Conservation (phyloP, 2,329 filamentous ascomycete species). For the Aureobasidium sp. region DNA sequence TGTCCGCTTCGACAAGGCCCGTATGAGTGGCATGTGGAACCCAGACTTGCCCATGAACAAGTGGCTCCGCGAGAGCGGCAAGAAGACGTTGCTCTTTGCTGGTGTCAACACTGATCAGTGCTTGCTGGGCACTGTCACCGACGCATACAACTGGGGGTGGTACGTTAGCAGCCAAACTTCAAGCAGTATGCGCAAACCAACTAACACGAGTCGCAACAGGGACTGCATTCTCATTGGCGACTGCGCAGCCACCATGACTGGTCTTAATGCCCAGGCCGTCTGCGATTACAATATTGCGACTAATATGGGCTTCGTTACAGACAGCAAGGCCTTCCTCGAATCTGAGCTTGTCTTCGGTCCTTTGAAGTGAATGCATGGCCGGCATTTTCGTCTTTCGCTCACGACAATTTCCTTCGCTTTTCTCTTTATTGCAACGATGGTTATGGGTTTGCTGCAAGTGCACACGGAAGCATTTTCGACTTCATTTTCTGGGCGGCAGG, state of each 20-base stretch:
- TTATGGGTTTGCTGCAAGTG: background rate
- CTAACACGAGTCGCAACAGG: background rate
- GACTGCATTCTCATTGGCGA: constrained; percentile 36
- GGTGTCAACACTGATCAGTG: constrained; percentile 40
- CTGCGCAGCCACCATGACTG: constrained; percentile 37
- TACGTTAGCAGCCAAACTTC: background rate
- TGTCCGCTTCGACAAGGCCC: constrained; percentile 37
- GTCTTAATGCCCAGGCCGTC: constrained; percentile 32
- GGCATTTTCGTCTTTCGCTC: background rate
- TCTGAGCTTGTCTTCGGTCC: constrained; percentile 19
- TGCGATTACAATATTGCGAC: constrained; percentile 36
- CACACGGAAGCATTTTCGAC: background rate
- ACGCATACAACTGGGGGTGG: constrained; percentile 37
- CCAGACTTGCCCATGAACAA: constrained; percentile 34
- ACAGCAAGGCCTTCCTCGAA: constrained; percentile 29
- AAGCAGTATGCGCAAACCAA: background rate
- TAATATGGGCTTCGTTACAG: constrained; percentile 38
- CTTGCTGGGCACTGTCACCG: constrained; percentile 35
- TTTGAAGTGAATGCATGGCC: constrained; percentile 3
- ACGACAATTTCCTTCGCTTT: background rate
- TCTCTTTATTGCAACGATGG: background rate
- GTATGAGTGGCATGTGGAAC: constrained; percentile 38
- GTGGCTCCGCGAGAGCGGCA: constrained; percentile 33
- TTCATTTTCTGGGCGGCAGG: background rate
- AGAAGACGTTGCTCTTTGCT: constrained; percentile 37